A percentile compares a stretch with the other conserved stretches of the same genome.
These are phyloP conservation scores for Vitis hybrid DNA, from an alignment of 177 flowering plant genomes.

Conservation along the genomic window DNA sequence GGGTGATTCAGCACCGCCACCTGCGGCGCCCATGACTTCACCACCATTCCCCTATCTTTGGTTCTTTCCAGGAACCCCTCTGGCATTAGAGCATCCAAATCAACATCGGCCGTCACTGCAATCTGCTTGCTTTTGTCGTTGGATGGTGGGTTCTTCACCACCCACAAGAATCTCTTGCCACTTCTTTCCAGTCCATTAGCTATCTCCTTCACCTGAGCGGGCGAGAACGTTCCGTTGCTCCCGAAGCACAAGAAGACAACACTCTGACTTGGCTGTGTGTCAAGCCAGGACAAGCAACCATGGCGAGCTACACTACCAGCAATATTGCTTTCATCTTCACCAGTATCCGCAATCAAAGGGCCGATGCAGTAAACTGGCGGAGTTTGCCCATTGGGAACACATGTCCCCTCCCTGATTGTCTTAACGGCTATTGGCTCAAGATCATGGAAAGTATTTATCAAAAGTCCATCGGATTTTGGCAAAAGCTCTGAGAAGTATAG, in stretches of 20 bases:
- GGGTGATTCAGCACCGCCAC: no score
- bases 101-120: not conserved
- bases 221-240: not conserved
- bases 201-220: not conserved
- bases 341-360: not conserved
- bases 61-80: no score
- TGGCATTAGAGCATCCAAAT: no score
- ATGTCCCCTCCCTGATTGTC: not conserved
- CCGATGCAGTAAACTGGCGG: conserved; percentile 6
- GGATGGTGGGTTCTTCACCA: conserved; percentile 3
- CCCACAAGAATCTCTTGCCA: conserved; percentile 1
- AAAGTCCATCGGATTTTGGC: not conserved
- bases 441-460: conserved; percentile 1
- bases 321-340: not conserved
- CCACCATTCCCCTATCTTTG: no score
- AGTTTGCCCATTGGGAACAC: not conserved
- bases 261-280: conserved; percentile 5
- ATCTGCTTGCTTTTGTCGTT: no score
- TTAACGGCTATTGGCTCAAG: not conserved
- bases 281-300: not conserved
- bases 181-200: conserved; percentile 1
- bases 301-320: not conserved
- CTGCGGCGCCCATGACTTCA: no score
- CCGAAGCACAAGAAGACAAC: conserved; percentile 9
- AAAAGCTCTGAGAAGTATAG: not conserved